Base-by-base conservation (phyloP, 2,329 filamentous ascomycete species). In the Colletotrichum theobromicola region DNA sequence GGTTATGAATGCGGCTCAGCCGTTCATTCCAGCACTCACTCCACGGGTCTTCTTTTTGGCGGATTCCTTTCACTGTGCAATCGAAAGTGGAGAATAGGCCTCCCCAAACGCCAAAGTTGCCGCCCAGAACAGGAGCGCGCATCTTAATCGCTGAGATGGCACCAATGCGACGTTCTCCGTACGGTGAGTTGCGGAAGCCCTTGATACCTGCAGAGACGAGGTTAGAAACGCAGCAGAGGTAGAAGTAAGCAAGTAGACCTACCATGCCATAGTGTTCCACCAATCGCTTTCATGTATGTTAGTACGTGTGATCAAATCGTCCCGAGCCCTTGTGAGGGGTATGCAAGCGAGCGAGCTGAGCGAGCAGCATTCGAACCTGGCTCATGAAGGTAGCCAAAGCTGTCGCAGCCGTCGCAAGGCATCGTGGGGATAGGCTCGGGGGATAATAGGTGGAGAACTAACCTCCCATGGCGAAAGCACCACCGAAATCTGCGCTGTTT, bases 101-200 rank as follows among this genome's bases (percentile, higher is more conserved):
- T 2, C 32, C 30, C 57, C 57, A 98, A 72, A 98, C 95, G 80
- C 96, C 96, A 81, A 98, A 99, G 89, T 99, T 99, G 81, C 97
- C 97, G 82, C 97, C 97, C 62, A 98, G 91, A 37, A 98, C 96
- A 4, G 97, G 97, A 55, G 97, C 97, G 83, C 97, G 94, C 83
- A 97, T 96, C 90, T 99, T 99, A 87, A 99, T 95, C 75, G 97
- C 97, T 80, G 96, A 98, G 86, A 99, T 90, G 79, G 97, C 95
- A 83, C 97, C 97, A 89, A 98, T 96, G 84, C 96, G 91, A 83
- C 97, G 92, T 89, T 99, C 97, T 83, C 97, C 97, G 84, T 98
- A 95, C 46, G 94, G 94, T 74, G 93, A 94, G 87, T 95, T 97
- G 83, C 95, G 89, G 87, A 95, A 97, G 74, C 96, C 97, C 88